Conservation (phyloP, 2,329 filamentous ascomycete species). For the Cordyceps cateniannulata region DNA sequence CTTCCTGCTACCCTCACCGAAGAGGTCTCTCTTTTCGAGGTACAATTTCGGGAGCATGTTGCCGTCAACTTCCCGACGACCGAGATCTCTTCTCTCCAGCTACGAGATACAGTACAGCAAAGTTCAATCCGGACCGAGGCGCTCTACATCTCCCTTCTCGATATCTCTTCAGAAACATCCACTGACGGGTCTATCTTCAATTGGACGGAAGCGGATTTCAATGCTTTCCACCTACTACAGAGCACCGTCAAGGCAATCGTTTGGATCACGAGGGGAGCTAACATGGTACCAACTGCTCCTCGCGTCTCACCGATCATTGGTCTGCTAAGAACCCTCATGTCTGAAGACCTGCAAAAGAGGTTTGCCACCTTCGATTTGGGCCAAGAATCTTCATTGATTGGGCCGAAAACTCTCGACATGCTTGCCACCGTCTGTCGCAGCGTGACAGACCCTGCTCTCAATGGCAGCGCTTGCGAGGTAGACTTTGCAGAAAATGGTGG, state of each 20-base stretch:
- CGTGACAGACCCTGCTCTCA: conserved; percentile 16
- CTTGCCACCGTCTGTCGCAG: conserved; percentile 20
- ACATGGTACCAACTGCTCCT: conserved; percentile 29
- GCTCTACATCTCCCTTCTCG: conserved; percentile 38
- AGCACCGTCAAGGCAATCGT: conserved; percentile 32
- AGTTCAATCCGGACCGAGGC: background rate
- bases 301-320: conserved; percentile 35
- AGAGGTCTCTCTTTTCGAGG: background rate
- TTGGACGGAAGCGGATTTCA: conserved; percentile 34
- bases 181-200: conserved; percentile 26
- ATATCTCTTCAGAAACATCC: conserved; percentile 26
- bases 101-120: background rate
- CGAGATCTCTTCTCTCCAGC: background rate
- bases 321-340: conserved; percentile 41
- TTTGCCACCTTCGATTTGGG: conserved; percentile 39
- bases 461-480: conserved; percentile 25
- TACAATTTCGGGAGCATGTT: background rate
- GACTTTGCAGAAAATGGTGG: conserved; percentile 37
- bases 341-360: conserved; percentile 38
- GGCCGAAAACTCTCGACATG: conserved; percentile 17
- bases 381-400: conserved; percentile 16
- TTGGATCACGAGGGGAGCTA: conserved; percentile 41
- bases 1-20: background rate
- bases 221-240: conserved; percentile 34
- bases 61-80: background rate